Evolutionary conservation across 441 rosid species (phyloP).

Genomic region (Populus trichocarpa): DNA sequence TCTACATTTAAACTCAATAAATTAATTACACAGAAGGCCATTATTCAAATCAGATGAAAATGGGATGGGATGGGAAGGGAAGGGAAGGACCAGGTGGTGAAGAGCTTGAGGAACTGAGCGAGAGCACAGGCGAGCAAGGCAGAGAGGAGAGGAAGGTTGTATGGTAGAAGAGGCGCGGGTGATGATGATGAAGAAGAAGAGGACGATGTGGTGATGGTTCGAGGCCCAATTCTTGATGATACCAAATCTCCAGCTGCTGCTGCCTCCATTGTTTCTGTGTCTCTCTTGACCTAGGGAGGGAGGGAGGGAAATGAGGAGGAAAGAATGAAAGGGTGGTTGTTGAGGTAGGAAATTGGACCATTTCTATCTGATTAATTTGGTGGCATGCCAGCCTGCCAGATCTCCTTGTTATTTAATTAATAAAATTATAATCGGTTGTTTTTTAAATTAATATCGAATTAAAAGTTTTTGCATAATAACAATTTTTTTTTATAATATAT

Average conservation of each 20-base stretch:
- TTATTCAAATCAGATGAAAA: neutral
- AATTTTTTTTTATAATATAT: no score
- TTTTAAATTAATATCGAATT: no score
- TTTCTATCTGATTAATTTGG: no score
- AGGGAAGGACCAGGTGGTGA: constrained; percentile 72
- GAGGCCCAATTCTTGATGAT: constrained; percentile 23
- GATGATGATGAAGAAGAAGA: constrained; percentile 29
- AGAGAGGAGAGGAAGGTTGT: constrained; percentile 78
- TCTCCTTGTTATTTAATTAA: neutral
- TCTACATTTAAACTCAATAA: constrained; percentile 17
- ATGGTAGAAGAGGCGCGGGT: constrained; percentile 38
- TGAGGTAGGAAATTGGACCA: neutral
- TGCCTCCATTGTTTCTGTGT: constrained; percentile 57
- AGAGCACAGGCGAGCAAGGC: constrained; percentile 87
- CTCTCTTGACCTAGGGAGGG: neutral
- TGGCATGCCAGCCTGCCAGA: neutral
- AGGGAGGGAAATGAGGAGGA: neutral
- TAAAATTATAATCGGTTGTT: no score
- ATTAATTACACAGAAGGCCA: neutral
- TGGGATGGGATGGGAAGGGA: neutral
- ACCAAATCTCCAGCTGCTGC: constrained; percentile 54
- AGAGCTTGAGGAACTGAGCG: constrained; percentile 94
- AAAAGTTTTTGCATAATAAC: no score
- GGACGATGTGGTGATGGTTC: constrained; percentile 27
- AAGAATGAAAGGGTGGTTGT: neutral